Evolutionary conservation across 345 rosid species (phyloP).

Genomic region (Ricinus communis): DNA sequence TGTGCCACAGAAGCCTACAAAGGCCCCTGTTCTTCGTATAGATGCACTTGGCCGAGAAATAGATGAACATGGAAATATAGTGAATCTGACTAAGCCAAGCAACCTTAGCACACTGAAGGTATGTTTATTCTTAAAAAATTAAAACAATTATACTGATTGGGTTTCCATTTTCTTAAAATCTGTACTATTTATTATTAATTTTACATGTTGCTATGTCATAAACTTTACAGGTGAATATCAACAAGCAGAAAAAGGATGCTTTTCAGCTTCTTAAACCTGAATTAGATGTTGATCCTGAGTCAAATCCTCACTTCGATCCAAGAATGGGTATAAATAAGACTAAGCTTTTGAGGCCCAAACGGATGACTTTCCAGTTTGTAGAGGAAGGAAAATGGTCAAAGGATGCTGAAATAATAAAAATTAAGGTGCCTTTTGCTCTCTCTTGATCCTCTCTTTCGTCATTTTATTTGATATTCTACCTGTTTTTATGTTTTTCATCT

Average conservation of each 20-base stretch:
- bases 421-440: constrained; percentile 49
- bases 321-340: constrained; percentile 80
- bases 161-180: constrained; percentile 7
- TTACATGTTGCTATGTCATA: neutral
- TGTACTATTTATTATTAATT: neutral
- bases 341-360: constrained; percentile 89
- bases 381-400: constrained; percentile 97
- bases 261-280: constrained; percentile 97
- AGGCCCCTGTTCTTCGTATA: constrained; percentile 83
- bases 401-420: constrained; percentile 80
- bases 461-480: neutral
- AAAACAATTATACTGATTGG: neutral
- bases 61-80: constrained; percentile 89
- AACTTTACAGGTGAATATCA: constrained; percentile 80
- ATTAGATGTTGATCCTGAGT: constrained; percentile 73
- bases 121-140: constrained; percentile 9
- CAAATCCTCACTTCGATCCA: constrained; percentile 76
- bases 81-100: constrained; percentile 78
- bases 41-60: constrained; percentile 97
- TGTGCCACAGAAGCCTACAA: constrained; percentile 74
- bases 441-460: neutral
- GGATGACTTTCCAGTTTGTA: constrained; percentile 88
- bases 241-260: constrained; percentile 94
- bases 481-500: constrained; percentile 20
- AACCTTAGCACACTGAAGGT: constrained; percentile 98